phyloP scores from a whole-genome alignment of 1,284 basidiomycete genomes.

The Boletus nobilissimus region DNA sequence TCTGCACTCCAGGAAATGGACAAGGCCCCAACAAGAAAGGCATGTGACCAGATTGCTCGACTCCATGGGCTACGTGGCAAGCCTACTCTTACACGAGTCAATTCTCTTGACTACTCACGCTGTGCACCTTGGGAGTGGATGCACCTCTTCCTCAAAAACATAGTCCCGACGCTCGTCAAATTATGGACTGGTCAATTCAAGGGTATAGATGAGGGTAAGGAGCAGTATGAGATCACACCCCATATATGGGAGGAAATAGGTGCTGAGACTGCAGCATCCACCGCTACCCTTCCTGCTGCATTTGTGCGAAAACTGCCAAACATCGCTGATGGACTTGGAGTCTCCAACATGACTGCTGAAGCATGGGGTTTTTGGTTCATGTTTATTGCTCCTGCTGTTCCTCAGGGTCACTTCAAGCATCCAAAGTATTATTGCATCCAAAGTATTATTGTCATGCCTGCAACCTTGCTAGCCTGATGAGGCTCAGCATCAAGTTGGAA shows the following conservation, averaged over 20 bases:
- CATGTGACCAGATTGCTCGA: neutral
- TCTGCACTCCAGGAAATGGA: neutral
- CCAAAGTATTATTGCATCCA: too few relatives aligned
- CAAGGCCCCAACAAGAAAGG: neutral
- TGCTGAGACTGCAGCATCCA: neutral
- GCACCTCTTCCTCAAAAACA: neutral
- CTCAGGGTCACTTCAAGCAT: too few relatives aligned
- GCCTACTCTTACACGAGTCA: neutral
- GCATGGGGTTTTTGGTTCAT: neutral
- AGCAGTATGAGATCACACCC: neutral
- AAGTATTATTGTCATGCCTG: too few relatives aligned
- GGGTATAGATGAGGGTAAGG: neutral
- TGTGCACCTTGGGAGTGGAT: constrained; percentile 10
- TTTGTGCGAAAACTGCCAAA: neutral
- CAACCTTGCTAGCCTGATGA: too few relatives aligned
- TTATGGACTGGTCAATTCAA: neutral
- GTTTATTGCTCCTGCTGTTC: neutral
- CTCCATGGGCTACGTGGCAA: neutral
- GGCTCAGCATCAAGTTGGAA: too few relatives aligned
- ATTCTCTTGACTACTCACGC: neutral
- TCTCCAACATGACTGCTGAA: neutral
- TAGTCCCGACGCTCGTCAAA: neutral
- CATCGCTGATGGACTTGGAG: too few relatives aligned
- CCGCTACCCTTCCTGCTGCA: neutral
- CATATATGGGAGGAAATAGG: neutral